phyloP scores from a whole-genome alignment of 2,329 filamentous ascomycete genomes.

The Neurospora sp. region DNA sequence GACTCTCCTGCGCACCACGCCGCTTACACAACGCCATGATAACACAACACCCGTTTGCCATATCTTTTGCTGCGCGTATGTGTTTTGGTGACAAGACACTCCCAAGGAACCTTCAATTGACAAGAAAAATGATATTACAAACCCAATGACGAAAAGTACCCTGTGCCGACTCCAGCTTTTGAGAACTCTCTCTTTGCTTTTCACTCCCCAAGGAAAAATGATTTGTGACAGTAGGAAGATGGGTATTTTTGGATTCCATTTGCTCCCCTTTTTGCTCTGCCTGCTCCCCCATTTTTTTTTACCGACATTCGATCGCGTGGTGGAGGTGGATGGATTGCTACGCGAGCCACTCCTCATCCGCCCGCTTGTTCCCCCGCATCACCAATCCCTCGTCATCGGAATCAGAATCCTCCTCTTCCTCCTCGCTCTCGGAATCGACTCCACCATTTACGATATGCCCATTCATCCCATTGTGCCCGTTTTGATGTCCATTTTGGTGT shows the following conservation, averaged over 20 bases:
- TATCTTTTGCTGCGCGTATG: neutral
- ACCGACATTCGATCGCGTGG: neutral
- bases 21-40: neutral
- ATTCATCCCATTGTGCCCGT: conserved; percentile 24
- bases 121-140: neutral
- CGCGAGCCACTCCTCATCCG: conserved; percentile 52
- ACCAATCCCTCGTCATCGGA: conserved; percentile 48
- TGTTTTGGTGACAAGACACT: neutral
- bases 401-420: conserved; percentile 34
- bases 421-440: conserved; percentile 25
- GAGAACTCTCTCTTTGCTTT: neutral
- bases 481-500: neutral
- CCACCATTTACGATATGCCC: conserved; percentile 14
- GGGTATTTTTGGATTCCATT: neutral
- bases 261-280: neutral
- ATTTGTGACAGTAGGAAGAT: neutral
- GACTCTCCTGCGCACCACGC: neutral
- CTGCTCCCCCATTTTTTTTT: neutral
- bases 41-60: neutral
- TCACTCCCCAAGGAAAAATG: neutral
- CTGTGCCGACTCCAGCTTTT: neutral
- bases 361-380: conserved; percentile 46
- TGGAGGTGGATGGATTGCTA: conserved; percentile 18
- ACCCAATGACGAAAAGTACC: neutral
- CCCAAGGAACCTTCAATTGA: neutral